Evolutionary conservation across 805 yeast genomes (phyloP).

Genomic region (Kodamaea laetipori): DNA sequence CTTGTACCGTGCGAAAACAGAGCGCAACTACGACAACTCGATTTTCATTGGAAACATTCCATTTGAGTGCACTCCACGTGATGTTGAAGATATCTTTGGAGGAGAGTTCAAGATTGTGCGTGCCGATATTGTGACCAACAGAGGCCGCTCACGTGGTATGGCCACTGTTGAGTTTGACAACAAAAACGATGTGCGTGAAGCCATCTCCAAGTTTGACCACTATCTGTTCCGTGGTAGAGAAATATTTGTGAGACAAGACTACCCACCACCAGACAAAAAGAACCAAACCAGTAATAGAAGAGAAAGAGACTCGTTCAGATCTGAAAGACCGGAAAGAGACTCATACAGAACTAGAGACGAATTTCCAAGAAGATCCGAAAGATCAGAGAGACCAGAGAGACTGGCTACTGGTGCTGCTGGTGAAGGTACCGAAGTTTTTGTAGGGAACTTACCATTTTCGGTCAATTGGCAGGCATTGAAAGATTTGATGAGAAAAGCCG

Average conservation of each 20-base stretch:
- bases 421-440: constrained; percentile 60
- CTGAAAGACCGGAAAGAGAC: constrained; percentile 28
- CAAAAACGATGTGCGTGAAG: constrained; percentile 65
- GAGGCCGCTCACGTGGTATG: constrained; percentile 86
- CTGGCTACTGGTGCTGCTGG: constrained; percentile 1
- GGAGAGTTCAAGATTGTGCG: constrained; percentile 54
- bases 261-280: constrained; percentile 68
- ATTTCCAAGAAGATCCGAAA: constrained; percentile 4
- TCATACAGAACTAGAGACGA: constrained; percentile 20
- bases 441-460: constrained; percentile 82
- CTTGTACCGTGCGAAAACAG: constrained; percentile 35
- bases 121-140: constrained; percentile 79
- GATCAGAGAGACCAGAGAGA: constrained; percentile 18
- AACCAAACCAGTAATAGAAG: constrained; percentile 18
- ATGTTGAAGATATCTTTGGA: constrained; percentile 61
- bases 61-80: constrained; percentile 59
- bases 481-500: constrained; percentile 77
- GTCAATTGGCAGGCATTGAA: constrained; percentile 82
- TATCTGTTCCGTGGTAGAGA: constrained; percentile 68
- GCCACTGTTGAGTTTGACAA: constrained; percentile 83
- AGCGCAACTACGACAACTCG: constrained; percentile 66
- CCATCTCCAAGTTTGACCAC: constrained; percentile 71
- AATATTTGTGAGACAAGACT: constrained; percentile 87
- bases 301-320: constrained; percentile 16
- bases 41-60: constrained; percentile 76